Conservation (phyloP, 2,329 filamentous ascomycete species). For the Magnaporthiopsis incrustans region DNA sequence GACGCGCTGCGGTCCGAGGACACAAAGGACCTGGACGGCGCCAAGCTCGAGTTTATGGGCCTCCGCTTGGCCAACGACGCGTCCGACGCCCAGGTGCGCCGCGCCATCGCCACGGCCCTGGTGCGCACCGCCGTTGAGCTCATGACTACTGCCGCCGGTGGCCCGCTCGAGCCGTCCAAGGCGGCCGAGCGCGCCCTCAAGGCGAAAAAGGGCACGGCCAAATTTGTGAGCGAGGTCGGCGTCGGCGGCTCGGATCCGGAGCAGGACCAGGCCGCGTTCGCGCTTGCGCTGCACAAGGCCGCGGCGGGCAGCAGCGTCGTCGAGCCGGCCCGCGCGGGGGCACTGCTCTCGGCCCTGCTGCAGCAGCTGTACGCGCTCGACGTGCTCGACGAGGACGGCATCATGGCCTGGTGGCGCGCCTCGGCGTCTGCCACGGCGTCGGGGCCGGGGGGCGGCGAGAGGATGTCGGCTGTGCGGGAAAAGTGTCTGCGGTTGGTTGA, state of each 20-base stretch:
- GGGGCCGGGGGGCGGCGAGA: constrained; percentile 36
- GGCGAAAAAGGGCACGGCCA: constrained; percentile 41
- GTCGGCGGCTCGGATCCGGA: constrained; percentile 52
- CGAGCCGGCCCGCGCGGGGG: constrained; percentile 40
- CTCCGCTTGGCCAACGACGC: constrained; percentile 88
- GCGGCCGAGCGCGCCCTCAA: constrained; percentile 57
- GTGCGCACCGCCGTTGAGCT: constrained; percentile 73
- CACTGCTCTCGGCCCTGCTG: constrained; percentile 66
- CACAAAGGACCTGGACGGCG: constrained; percentile 68
- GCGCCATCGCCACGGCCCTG: constrained; percentile 78
- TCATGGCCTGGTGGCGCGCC: constrained; percentile 83
- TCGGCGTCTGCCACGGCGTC: constrained; percentile 47
- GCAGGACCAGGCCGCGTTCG: constrained; percentile 77
- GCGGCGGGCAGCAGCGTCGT: constrained; percentile 29
- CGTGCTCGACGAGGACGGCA: constrained; percentile 80
- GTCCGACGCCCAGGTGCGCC: constrained; percentile 79
- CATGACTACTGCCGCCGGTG: constrained; percentile 33
- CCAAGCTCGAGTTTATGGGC: constrained; percentile 85
- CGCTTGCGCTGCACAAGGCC: constrained; percentile 74
- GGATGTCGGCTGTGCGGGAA: constrained; percentile 61
- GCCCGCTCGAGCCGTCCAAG: constrained; percentile 50
- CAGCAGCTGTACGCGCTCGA: constrained; percentile 83
- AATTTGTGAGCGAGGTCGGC: constrained; percentile 52
- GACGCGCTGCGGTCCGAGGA: constrained; percentile 72
- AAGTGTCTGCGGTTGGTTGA: constrained; percentile 75